Evolutionary conservation across 1,139 yeast genomes (phyloP).

Genomic region (Schwanniomyces etchellsii): DNA sequence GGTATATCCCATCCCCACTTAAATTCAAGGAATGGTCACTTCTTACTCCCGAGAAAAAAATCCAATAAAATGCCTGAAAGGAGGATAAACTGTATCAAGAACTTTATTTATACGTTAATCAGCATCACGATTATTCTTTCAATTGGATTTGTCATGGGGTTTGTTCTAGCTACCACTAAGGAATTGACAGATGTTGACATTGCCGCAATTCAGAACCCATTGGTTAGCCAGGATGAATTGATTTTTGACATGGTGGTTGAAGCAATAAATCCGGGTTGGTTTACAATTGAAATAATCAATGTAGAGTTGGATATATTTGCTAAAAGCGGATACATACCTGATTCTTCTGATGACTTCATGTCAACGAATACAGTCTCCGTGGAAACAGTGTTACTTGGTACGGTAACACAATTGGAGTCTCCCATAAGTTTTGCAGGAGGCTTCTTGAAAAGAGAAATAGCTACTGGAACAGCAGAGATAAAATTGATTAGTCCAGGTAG

Average conservation of each 20-base stretch:
- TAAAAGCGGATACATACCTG: constrained; percentile 51
- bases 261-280: constrained; percentile 85
- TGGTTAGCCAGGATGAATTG: constrained; percentile 81
- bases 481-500: constrained; percentile 73
- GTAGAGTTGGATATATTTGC: constrained; percentile 88
- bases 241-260: constrained; percentile 72
- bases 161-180: constrained; percentile 79
- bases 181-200: constrained; percentile 69
- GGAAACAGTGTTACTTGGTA: constrained; percentile 75
- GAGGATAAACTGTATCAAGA: constrained; percentile 36
- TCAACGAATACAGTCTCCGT: constrained; percentile 14
- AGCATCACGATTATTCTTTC: constrained; percentile 51
- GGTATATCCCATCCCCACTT: constrained; percentile 12
- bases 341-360: neutral
- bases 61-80: constrained; percentile 16
- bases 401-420: constrained; percentile 59
- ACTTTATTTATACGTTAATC: constrained; percentile 51
- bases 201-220: constrained; percentile 56
- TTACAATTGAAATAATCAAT: constrained; percentile 57
- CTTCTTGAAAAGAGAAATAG: constrained; percentile 56
- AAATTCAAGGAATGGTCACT: constrained; percentile 17
- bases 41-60: constrained; percentile 27
- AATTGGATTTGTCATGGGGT: constrained; percentile 77
- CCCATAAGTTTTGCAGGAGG: constrained; percentile 77
- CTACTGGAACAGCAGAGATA: constrained; percentile 59